Base-by-base conservation (phyloP, 2,329 filamentous ascomycete genomes). In the Fusarium incarnatum region DNA sequence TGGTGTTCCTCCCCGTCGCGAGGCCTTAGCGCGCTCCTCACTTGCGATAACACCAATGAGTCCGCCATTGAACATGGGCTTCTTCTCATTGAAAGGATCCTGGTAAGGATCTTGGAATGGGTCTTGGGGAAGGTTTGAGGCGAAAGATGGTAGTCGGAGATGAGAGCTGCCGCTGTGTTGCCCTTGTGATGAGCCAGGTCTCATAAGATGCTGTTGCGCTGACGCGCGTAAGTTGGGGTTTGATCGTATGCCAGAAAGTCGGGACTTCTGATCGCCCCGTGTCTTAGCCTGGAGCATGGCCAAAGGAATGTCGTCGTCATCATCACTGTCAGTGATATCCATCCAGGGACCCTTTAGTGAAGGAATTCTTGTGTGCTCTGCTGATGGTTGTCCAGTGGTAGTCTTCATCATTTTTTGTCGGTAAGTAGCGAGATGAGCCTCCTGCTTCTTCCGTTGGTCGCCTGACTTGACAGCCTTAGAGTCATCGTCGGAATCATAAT, bases 331-430 rank as follows among this genome's bases (percentile, higher is more conserved):
- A 1, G 55, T 25, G 3, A 60, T 49, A 4, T 70, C 41, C 28
- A 48, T 46, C 58, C 61, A 60, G 1, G 67, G 62, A 2, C 57
- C 45, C 18, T 65, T 58, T 8, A 56, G 44, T 0, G 67, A 64
- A 1, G 66, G 57, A 1, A 61, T 49, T 11, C 60, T 58, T 0
- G 37, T 50, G 40, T 70, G 63, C 10, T 55, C 28, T 41, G 10
- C 53, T 9, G 50, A 27, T 28, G 57, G 47, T 8, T 59, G 52
- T 20, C 66, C 52, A 32, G 28, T 61, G 13, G 68, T 72, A 6
- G 50, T 71, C 50, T 70, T 71, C 68, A 63, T 69, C 68, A 66
- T 72, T 37, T 70, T 63, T 60, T 72, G 55, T 46, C 68, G 54
- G 40, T 71, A 71, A 12, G 56, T 55, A 28, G 53, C 66, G 5